Base-by-base conservation (phyloP, 1,284 basidiomycete genomes). In the Leccinum variabile region DNA sequence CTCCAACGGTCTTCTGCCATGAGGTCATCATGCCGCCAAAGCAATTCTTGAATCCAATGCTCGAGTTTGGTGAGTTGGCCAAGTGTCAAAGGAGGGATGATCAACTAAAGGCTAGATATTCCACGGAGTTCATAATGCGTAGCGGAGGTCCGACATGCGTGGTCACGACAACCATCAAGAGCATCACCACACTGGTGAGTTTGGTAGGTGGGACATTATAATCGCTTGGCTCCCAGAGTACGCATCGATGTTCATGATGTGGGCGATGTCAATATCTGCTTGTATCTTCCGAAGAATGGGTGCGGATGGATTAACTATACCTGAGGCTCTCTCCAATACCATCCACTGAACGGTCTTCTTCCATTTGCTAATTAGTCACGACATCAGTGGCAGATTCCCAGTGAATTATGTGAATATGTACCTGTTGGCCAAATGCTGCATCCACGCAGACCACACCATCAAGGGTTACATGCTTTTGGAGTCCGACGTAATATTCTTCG, bases 381-480 rank as follows among this genome's bases (percentile, higher is more conserved):
- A 30, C 37, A 60, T 67, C 30, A 66, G 59, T 56, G 54, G 62
- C 60, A 57, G 66, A 28, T 33, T 52, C 35, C 22, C 49, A 22
- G 18, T 54, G 33, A 28, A 59, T 53, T 41, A 49, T 22, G 60
- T 37, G 33, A 30, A 16, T 46, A 18, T 66, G 77, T 68, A 92
- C 94, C 81, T 90, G 82, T 65, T 85, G 79, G 0, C 92, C 92
- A 76, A 95, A 96, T 6, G 91, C 83, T 9, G 91, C 92, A 72
- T 97, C 94, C 7, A 98, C 91, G 65, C 92, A 94, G 13, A 97
- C 86, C 0, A 98, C 92, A 11, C 93, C 92, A 72, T 98, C 95
- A 0, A 97, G 81, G 11, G 82, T 78, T 60, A 95, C 92, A 64
- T 92, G 88, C 64, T 78, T 82, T 3, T 89, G 83, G 0, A 92